Percentiles rank a stretch among this genome's conserved stretches.
Conservation (phyloP, 306 rosid genomes). For the Psophocarpus tetragonolobus region DNA sequence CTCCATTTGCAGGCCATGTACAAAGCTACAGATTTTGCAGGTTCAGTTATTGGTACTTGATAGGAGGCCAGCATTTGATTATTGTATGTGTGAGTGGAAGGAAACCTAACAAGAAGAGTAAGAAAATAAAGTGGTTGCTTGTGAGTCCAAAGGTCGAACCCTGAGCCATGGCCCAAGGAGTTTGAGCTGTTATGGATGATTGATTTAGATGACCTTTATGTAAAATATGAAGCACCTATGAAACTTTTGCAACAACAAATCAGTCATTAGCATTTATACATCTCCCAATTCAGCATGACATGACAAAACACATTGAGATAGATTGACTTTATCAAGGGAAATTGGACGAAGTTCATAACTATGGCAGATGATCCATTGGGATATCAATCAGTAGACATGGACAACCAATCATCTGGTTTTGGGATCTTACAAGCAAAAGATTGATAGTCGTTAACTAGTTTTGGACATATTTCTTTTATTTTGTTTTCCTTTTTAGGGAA, state of each 20-base stretch:
- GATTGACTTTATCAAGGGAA: not conserved
- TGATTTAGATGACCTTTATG: not conserved
- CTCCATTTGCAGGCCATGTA: too few species aligned
- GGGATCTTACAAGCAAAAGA: not conserved
- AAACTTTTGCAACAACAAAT: not conserved
- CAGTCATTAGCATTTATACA: not conserved
- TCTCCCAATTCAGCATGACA: not conserved
- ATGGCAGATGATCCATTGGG: not conserved
- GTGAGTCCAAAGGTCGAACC: not conserved
- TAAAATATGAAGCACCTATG: not conserved
- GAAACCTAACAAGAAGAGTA: too few species aligned
- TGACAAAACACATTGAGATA: not conserved
- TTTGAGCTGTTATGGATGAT: not conserved
- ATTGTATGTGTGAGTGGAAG: too few species aligned
- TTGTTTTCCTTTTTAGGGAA: not conserved
- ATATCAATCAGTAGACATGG: not conserved
- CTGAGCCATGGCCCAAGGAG: not conserved
- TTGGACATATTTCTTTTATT: not conserved
- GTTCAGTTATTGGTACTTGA: too few species aligned
- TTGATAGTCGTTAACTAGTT: not conserved
- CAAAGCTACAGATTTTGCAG: too few species aligned
- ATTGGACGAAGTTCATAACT: not conserved
- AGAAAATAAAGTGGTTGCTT: not conserved
- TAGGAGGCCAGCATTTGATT: too few species aligned
- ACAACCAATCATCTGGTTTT: not conserved